These are phyloP conservation scores for Fonsecaea multimorphosa DNA, from an alignment of 2,329 filamentous ascomycete species.

Conservation along the genomic window DNA sequence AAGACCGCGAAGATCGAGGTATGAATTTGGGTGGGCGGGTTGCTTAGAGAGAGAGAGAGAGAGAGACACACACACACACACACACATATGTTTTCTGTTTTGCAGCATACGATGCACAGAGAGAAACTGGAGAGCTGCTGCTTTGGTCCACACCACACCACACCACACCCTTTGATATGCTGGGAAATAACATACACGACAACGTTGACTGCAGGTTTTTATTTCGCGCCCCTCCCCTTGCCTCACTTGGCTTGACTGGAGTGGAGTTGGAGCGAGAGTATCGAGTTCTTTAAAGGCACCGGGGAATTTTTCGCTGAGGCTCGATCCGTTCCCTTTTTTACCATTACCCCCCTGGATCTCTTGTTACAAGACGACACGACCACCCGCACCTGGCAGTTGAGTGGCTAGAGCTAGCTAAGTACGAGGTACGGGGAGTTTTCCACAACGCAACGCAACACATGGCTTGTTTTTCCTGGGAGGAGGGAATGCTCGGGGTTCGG, in stretches of 20 bases:
- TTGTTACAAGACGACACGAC: background rate
- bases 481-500: too few relatives aligned
- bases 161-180: background rate
- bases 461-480: too few relatives aligned
- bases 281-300: too few relatives aligned
- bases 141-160: too few relatives aligned
- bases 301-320: background rate
- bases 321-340: background rate
- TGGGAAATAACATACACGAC: background rate
- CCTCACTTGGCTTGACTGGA: background rate
- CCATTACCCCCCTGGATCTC: background rate
- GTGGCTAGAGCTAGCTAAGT: too few relatives aligned
- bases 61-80: too few relatives aligned
- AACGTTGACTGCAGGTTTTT: too few relatives aligned
- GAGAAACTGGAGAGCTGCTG: background rate
- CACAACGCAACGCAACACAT: too few relatives aligned
- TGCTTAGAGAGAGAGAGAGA: too few relatives aligned
- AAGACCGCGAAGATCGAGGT: constrained; percentile 11
- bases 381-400: too few relatives aligned
- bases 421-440: background rate
- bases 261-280: background rate
- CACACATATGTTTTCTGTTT: background rate
- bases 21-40: background rate
- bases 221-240: background rate
- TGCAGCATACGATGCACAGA: background rate